Evolutionary conservation across 2,329 filamentous ascomycete species (phyloP).

Genomic region (Sporothrix pseudoabietina): DNA sequence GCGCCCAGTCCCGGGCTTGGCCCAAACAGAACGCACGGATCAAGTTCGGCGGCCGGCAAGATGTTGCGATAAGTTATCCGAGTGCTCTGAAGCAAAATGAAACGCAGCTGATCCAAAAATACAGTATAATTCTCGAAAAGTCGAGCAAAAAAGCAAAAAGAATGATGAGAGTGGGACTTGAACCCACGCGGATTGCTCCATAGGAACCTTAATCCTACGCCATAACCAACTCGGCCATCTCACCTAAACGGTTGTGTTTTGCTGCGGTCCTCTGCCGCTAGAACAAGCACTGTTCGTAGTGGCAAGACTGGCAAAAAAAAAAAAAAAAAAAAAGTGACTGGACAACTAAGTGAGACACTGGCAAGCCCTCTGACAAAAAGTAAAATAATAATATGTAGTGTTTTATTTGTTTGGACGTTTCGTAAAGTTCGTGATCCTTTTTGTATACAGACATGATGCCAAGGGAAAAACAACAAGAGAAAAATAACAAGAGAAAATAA

Average conservation of each 20-base stretch:
- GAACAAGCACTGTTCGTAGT: neutral
- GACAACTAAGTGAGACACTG: neutral
- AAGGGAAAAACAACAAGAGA: neutral
- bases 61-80: neutral
- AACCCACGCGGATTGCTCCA: constrained; percentile 45
- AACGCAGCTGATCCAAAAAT: neutral
- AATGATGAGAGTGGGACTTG: constrained; percentile 36
- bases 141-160: neutral
- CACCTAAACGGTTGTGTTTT: constrained; percentile 2
- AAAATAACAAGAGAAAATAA: neutral
- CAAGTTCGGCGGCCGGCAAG: neutral
- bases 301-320: neutral
- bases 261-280: neutral
- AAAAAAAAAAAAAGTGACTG: neutral
- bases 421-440: constrained; percentile 18
- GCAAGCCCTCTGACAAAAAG: neutral
- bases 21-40: neutral
- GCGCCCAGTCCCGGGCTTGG: neutral
- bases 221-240: constrained; percentile 31
- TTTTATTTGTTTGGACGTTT: constrained; percentile 22
- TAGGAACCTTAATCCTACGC: constrained; percentile 40
- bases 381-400: constrained; percentile 3
- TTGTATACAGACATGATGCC: constrained; percentile 8
- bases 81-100: too few species aligned
- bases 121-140: neutral